These are phyloP conservation scores for Colletotrichum aenigma DNA, from an alignment of 2,329 filamentous ascomycete genomes.

Conservation along the genomic window DNA sequence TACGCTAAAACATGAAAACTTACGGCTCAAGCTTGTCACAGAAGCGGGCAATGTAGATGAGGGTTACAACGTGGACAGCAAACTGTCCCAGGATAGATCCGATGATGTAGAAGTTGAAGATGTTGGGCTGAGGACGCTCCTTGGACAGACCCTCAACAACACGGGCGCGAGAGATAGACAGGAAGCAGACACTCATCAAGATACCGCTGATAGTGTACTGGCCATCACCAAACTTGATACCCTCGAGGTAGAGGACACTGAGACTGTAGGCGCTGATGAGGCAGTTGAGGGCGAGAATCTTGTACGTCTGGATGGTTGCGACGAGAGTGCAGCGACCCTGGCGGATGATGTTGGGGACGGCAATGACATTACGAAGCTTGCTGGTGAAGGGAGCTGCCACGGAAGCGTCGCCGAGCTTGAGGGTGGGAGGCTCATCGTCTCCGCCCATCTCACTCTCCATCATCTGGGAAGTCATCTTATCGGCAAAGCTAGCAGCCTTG, in stretches of 20 bases:
- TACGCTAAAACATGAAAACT: slow-evolving; percentile 40
- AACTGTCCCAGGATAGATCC: slow-evolving; percentile 97
- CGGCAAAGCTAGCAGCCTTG: slow-evolving; percentile 79
- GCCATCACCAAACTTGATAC: slow-evolving; percentile 98
- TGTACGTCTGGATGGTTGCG: slow-evolving; percentile 99
- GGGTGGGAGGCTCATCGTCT: slow-evolving; percentile 88
- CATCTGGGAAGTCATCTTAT: slow-evolving; percentile 85
- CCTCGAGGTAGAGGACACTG: slow-evolving; percentile 94
- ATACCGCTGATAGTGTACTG: slow-evolving; percentile 99
- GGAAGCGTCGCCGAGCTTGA: slow-evolving; percentile 96
- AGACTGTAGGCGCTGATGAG: slow-evolving; percentile 97
- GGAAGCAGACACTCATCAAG: slow-evolving; percentile 99
- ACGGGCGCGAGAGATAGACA: slow-evolving; percentile 97
- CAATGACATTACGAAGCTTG: slow-evolving; percentile 95
- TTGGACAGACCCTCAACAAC: slow-evolving; percentile 95
- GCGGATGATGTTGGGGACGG: slow-evolving; percentile 96
- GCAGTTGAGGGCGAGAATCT: slow-evolving; percentile 97
- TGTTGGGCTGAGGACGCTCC: slow-evolving; percentile 96
- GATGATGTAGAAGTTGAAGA: slow-evolving; percentile 99
- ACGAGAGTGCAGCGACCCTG: slow-evolving; percentile 97
- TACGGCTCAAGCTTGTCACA: slow-evolving; percentile 87
- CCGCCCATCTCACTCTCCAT: slow-evolving; percentile 89
- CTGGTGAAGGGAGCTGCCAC: slow-evolving; percentile 97
- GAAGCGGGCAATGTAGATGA: slow-evolving; percentile 92
- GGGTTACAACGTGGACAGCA: slow-evolving; percentile 89